Evolutionary conservation across 805 yeast genomes (phyloP).

Genomic region (Metschnikowia colocasiae): DNA sequence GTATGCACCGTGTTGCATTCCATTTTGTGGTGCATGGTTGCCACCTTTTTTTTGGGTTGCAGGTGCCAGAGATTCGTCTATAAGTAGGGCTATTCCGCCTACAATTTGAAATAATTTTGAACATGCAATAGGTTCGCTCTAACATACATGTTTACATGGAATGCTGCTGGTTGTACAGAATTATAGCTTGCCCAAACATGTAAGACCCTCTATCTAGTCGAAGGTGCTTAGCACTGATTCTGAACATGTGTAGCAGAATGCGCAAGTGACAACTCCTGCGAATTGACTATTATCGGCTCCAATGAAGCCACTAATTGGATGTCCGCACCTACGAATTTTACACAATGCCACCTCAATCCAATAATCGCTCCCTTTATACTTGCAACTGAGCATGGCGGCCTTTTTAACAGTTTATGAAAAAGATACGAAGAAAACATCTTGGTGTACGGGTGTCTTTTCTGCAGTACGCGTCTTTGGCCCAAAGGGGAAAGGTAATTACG

Average conservation of each 20-base stretch:
- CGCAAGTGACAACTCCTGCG: background rate
- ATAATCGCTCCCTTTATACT: no score
- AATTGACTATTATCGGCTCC: background rate
- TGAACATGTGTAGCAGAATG: background rate
- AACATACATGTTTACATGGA: background rate
- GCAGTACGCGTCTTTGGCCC: constrained; percentile 5
- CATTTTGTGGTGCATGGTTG: background rate
- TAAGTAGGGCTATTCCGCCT: background rate
- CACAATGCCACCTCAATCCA: no score
- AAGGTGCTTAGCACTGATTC: background rate
- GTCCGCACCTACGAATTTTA: no score
- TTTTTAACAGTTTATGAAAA: no score
- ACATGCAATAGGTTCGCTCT: background rate
- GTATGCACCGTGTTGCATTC: background rate
- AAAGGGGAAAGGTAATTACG: constrained; percentile 19
- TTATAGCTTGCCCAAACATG: background rate
- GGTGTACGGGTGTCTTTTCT: background rate
- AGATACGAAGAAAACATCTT: background rate
- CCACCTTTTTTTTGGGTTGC: background rate
- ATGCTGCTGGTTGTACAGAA: no score
- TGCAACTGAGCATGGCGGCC: no score
- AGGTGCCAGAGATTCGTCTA: background rate
- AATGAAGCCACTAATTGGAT: background rate
- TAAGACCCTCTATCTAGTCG: background rate
- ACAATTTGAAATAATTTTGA: background rate